These are phyloP conservation scores for Lobosporangium transversale DNA, from an alignment of 192 early-diverging fungal genomes.

Conservation along the genomic window DNA sequence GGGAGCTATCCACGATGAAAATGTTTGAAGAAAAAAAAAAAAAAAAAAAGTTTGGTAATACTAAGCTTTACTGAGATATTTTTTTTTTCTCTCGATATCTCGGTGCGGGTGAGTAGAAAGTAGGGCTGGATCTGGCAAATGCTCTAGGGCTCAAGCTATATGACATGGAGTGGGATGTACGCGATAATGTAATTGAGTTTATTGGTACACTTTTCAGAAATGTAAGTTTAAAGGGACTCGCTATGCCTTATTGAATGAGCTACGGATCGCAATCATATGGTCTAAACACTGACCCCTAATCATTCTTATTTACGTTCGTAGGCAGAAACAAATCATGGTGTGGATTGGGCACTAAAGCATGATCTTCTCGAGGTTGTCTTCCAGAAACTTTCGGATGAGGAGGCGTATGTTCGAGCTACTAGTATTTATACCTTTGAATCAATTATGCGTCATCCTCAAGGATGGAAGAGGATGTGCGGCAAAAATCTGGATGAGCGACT, in stretches of 20 bases:
- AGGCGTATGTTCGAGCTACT: slow-evolving; percentile 65
- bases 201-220: slow-evolving; percentile 57
- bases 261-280: no score
- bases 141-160: slow-evolving; percentile 50
- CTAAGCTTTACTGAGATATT: neutral
- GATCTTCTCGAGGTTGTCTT: slow-evolving; percentile 51
- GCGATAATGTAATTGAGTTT: slow-evolving; percentile 61
- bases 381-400: slow-evolving; percentile 56
- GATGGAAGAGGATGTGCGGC: slow-evolving; percentile 60
- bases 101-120: slow-evolving; percentile 7
- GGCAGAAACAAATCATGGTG: slow-evolving; percentile 39
- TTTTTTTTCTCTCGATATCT: neutral
- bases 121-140: slow-evolving; percentile 44
- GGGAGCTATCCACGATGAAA: no score
- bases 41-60: neutral
- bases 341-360: slow-evolving; percentile 55
- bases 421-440: slow-evolving; percentile 54
- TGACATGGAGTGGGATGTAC: slow-evolving; percentile 64
- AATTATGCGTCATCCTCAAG: slow-evolving; percentile 55
- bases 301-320: no score
- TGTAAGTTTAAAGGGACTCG: no score
- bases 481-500: slow-evolving; percentile 47
- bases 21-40: slow-evolving; percentile 6
- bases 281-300: no score
- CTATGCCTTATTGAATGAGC: no score